These are phyloP conservation scores for Komagataella pseudopastoris DNA, from an alignment of 805 yeast species.

Conservation along the genomic window DNA sequence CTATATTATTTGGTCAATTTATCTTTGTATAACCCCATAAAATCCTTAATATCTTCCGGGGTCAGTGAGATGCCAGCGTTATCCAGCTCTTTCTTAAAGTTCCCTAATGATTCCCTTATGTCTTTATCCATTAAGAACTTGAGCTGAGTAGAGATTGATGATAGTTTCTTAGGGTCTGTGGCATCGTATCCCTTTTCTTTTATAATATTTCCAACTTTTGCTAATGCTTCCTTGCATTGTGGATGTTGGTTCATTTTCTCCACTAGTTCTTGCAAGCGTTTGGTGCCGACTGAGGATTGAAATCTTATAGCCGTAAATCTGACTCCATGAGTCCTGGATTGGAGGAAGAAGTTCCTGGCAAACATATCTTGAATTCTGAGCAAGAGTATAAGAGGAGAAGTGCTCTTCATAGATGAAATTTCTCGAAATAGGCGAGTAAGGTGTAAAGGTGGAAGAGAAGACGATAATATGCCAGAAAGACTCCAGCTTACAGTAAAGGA, in stretches of 20 bases:
- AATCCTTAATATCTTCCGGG: constrained; percentile 12
- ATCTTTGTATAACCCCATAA: constrained; percentile 7
- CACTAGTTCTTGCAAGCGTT: constrained; percentile 7
- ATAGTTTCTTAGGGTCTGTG: constrained; percentile 4
- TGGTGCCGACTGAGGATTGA: constrained; percentile 4
- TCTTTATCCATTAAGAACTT: constrained; percentile 15
- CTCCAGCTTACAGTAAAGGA: background rate
- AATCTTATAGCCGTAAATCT: background rate
- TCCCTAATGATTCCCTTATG: constrained; percentile 10
- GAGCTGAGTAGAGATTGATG: constrained; percentile 12
- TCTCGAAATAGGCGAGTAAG: background rate
- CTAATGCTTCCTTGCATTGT: constrained; percentile 19
- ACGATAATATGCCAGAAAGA: background rate
- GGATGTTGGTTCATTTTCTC: constrained; percentile 17
- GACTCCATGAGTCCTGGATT: background rate
- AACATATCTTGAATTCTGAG: background rate
- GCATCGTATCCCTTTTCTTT: constrained; percentile 9
- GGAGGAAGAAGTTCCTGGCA: background rate
- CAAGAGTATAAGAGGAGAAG: background rate
- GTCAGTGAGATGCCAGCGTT: constrained; percentile 11
- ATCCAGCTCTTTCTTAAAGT: constrained; percentile 10
- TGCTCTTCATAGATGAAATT: background rate
- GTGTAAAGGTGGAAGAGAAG: background rate
- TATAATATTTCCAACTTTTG: constrained; percentile 16
- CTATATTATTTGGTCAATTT: background rate